These are phyloP conservation scores for Melampsora americana DNA, from an alignment of 1,284 basidiomycete species.

Conservation along the genomic window DNA sequence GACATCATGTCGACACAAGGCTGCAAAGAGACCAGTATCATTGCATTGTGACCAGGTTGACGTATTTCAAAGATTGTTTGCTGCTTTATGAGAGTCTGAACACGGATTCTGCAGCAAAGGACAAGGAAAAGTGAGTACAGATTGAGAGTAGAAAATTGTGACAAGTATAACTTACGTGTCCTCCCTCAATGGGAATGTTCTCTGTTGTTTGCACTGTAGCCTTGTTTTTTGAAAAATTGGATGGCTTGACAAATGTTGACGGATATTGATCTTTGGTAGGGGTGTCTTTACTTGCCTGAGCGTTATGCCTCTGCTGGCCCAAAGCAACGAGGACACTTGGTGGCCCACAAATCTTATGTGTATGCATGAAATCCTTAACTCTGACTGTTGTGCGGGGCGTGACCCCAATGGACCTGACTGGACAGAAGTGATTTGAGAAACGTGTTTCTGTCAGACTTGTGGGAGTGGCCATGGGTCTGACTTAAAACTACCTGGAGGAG, in stretches of 20 bases:
- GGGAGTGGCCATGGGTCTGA: too few relatives aligned
- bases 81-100: slow-evolving; percentile 15
- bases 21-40: slow-evolving; percentile 19
- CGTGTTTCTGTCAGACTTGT: too few relatives aligned
- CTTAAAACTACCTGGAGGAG: too few relatives aligned
- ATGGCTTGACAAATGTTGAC: neutral
- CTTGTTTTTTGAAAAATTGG: neutral
- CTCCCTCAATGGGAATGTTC: too few relatives aligned
- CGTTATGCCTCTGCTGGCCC: slow-evolving; percentile 18
- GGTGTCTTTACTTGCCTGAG: slow-evolving; percentile 1
- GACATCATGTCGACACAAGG: slow-evolving; percentile 13
- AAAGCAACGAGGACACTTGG: too few relatives aligned
- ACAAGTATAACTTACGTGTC: neutral
- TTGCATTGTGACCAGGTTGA: too few relatives aligned
- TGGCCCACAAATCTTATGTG: too few relatives aligned
- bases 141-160: neutral
- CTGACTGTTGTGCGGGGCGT: too few relatives aligned
- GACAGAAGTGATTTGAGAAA: too few relatives aligned
- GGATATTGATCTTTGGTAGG: slow-evolving; percentile 5
- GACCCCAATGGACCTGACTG: too few relatives aligned
- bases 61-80: slow-evolving; percentile 6
- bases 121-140: neutral
- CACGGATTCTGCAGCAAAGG: neutral
- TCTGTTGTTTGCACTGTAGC: neutral
- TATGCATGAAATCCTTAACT: too few relatives aligned